Evolutionary conservation across 352 stramenopile species (phyloP).

Genomic region (Blastocystis sp.): DNA sequence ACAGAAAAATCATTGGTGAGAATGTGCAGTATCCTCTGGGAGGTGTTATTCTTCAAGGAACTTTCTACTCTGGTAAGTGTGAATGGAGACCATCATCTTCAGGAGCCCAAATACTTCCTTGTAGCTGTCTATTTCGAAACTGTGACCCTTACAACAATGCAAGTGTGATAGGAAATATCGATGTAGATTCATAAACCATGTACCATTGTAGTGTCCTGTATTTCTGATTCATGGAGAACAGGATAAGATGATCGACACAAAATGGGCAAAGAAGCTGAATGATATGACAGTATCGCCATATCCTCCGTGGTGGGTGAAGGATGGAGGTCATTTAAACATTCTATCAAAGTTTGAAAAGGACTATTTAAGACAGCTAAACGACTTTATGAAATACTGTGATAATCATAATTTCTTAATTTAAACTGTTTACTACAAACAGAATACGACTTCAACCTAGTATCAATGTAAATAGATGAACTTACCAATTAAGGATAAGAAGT

Average conservation of each 20-base stretch:
- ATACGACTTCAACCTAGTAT: neutral
- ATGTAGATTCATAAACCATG: neutral
- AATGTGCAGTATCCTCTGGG: neutral
- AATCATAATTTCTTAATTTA: neutral
- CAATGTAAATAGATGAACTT: neutral
- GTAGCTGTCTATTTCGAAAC: neutral
- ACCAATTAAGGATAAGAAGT: neutral
- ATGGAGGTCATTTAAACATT: neutral
- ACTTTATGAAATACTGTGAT: constrained; percentile 27
- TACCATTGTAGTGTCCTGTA: neutral
- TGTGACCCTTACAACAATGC: constrained; percentile 30
- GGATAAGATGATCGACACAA: neutral
- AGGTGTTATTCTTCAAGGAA: constrained; percentile 31
- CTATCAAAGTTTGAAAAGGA: neutral
- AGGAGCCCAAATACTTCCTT: neutral
- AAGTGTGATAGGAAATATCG: neutral
- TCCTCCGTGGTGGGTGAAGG: neutral
- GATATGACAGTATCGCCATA: neutral
- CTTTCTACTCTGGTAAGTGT: neutral
- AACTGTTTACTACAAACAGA: neutral
- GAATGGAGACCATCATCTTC: neutral
- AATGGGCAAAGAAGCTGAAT: neutral
- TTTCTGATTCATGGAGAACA: constrained; percentile 40
- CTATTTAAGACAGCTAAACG: neutral
- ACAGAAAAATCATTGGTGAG: neutral